A percentile compares a stretch with the other conserved stretches of the same genome.
phyloP scores from a whole-genome alignment of 2,329 filamentous ascomycete genomes.

The Aphanoascus verrucosus region DNA sequence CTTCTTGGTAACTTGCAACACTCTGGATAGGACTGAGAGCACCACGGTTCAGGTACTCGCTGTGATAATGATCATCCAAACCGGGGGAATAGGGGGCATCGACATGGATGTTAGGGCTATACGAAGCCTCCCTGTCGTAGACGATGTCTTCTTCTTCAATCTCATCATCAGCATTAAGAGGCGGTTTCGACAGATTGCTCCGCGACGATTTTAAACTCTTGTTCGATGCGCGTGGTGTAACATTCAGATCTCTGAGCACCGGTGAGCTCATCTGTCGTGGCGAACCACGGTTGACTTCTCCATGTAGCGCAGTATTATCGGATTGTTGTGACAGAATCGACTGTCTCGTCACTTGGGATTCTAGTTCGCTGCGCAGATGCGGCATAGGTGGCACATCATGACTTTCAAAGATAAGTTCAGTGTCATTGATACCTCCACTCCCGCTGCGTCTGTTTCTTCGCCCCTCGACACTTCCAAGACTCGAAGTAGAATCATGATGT shows the following conservation, averaged over 20 bases:
- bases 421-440: conserved; percentile 40
- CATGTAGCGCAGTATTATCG: conserved; percentile 57
- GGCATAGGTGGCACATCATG: conserved; percentile 71
- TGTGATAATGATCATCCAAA: neutral
- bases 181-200: conserved; percentile 2
- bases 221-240: conserved; percentile 32
- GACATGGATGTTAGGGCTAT: conserved; percentile 17
- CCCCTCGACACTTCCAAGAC: conserved; percentile 35
- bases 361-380: conserved; percentile 64
- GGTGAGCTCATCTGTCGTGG: conserved; percentile 46
- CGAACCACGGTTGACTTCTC: conserved; percentile 53
- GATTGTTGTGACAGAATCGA: conserved; percentile 78
- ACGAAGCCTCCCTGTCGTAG: conserved; percentile 26
- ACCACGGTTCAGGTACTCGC: conserved; percentile 30
- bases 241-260: conserved; percentile 51
- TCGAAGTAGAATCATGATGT: conserved; percentile 55
- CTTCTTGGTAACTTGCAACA: conserved; percentile 73
- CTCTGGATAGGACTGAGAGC: conserved; percentile 84
- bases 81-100: neutral
- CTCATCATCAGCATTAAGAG: conserved; percentile 1
- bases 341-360: conserved; percentile 76
- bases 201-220: conserved; percentile 10
- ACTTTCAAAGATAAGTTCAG: conserved; percentile 42
- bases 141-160: neutral
- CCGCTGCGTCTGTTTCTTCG: conserved; percentile 38